Evolutionary conservation across 768 basidiomycete genomes (phyloP).

Genomic region (Baorangia bicolor): DNA sequence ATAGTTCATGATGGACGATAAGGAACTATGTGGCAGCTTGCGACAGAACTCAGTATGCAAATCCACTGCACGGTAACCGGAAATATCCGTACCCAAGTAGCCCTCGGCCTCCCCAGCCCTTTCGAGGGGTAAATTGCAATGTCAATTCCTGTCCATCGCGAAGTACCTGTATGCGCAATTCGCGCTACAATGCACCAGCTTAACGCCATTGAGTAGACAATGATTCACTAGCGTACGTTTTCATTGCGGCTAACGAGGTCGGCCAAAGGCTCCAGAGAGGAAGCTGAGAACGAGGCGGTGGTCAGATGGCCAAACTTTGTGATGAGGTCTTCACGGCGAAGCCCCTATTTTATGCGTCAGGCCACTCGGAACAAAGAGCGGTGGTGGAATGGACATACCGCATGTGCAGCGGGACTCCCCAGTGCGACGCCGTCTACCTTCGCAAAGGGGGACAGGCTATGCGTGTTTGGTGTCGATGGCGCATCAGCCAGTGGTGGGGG

Average conservation of each 20-base stretch:
- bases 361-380: neutral
- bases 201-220: neutral
- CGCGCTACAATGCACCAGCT: slow-evolving; percentile 42
- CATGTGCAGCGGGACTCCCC: slow-evolving; percentile 76
- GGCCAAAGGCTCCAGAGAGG: slow-evolving; percentile 67
- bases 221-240: slow-evolving; percentile 51
- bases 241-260: slow-evolving; percentile 75
- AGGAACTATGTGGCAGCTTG: slow-evolving; percentile 64
- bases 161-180: slow-evolving; percentile 56
- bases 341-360: slow-evolving; percentile 44
- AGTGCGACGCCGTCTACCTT: slow-evolving; percentile 80
- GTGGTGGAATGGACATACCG: slow-evolving; percentile 51
- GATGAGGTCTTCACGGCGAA: slow-evolving; percentile 69
- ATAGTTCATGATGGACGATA: slow-evolving; percentile 28
- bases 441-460: slow-evolving; percentile 57
- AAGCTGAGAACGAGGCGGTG: slow-evolving; percentile 47
- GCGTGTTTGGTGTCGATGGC: slow-evolving; percentile 22
- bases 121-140: slow-evolving; percentile 63
- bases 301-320: slow-evolving; percentile 71
- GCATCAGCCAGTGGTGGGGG: slow-evolving; percentile 23
- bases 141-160: slow-evolving; percentile 46
- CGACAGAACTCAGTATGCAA: slow-evolving; percentile 1
- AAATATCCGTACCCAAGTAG: slow-evolving; percentile 65
- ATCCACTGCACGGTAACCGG: neutral
- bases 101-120: slow-evolving; percentile 87